Conservation (phyloP, 306 rosid genomes). For the Rosa rugosa region DNA sequence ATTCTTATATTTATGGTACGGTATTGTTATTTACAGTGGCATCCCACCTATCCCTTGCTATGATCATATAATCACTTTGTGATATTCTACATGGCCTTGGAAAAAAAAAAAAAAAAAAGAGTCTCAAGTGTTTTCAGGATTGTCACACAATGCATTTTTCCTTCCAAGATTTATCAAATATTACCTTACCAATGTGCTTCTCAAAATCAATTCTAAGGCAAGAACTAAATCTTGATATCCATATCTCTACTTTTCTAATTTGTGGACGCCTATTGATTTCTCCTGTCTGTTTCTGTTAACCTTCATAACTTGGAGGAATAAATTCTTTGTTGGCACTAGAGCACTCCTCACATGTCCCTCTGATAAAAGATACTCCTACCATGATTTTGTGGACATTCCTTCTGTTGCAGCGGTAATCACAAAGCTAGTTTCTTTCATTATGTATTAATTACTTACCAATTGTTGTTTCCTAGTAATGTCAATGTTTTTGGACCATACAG, state of each 20-base stretch:
- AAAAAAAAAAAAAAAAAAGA: conserved; percentile 45
- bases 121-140: conserved; percentile 68
- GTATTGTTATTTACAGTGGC: not conserved
- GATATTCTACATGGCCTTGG: conserved; percentile 69
- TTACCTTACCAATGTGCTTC: conserved; percentile 81
- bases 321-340: conserved; percentile 85
- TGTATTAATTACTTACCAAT: conserved; percentile 4
- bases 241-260: conserved; percentile 1
- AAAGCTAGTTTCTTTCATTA: not conserved
- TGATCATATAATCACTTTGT: conserved; percentile 11
- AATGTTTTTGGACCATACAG: conserved; percentile 34
- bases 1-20: conserved; percentile 75
- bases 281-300: not conserved
- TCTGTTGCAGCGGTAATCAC: conserved; percentile 81
- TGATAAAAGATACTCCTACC: conserved; percentile 74
- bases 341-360: conserved; percentile 61
- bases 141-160: conserved; percentile 77
- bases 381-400: conserved; percentile 87
- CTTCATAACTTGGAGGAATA: conserved; percentile 76
- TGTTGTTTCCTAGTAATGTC: conserved; percentile 13
- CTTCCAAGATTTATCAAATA: conserved; percentile 76
- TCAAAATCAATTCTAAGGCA: conserved; percentile 91
- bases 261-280: conserved; percentile 11
- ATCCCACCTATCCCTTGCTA: conserved; percentile 7
- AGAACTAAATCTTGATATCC: conserved; percentile 17